phyloP scores from a whole-genome alignment of 2,329 filamentous ascomycete genomes.

The Tolypocladium endophyticum region DNA sequence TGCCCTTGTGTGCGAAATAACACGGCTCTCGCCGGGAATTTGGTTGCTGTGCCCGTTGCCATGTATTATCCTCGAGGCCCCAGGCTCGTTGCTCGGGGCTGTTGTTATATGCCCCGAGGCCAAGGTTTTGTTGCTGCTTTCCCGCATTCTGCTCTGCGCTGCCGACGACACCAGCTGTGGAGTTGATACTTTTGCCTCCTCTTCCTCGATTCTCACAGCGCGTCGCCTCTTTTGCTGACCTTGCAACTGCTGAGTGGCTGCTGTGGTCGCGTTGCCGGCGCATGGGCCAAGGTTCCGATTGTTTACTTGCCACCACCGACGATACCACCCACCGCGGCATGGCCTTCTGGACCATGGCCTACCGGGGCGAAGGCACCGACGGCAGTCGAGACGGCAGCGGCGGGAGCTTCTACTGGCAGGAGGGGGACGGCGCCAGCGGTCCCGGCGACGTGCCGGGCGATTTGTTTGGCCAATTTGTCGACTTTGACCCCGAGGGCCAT shows the following conservation, averaged over 20 bases:
- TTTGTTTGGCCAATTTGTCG: constrained; percentile 25
- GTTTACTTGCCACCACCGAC: neutral
- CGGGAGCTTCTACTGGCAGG: constrained; percentile 21
- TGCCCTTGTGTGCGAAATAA: neutral
- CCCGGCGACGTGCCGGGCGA: constrained; percentile 19
- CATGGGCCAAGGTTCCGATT: neutral
- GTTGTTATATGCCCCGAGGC: constrained; percentile 1
- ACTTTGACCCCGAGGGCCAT: constrained; percentile 20
- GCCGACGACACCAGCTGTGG: constrained; percentile 1
- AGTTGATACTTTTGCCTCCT: constrained; percentile 1
- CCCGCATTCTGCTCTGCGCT: neutral
- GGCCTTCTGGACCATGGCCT: constrained; percentile 25
- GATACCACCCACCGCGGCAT: constrained; percentile 9
- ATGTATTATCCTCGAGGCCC: neutral
- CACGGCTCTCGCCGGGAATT: neutral
- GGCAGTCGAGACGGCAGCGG: constrained; percentile 18
- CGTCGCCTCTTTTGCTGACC: neutral
- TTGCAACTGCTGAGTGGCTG: neutral
- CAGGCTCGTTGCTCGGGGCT: neutral
- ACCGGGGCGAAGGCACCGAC: constrained; percentile 22
- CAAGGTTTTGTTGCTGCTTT: neutral
- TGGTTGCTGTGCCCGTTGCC: constrained; percentile 2
- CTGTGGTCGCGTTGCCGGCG: neutral
- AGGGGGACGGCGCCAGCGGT: constrained; percentile 16
- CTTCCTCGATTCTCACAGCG: neutral